phyloP scores from a whole-genome alignment of 1,139 yeast genomes.

The Saccharomyces pastorianus region DNA sequence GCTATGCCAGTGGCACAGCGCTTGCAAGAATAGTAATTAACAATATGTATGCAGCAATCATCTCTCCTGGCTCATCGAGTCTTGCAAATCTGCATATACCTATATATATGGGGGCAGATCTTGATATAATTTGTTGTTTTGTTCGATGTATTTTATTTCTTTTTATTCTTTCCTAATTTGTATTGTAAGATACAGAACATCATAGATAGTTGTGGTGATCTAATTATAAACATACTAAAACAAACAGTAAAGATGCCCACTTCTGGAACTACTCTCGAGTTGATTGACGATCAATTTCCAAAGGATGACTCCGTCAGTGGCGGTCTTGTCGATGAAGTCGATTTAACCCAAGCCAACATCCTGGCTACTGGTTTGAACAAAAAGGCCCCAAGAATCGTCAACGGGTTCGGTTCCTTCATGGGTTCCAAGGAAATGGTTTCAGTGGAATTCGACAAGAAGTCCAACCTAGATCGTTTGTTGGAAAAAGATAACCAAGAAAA shows the following conservation, averaged over 20 bases:
- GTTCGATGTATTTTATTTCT: background rate
- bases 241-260: background rate
- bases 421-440: conserved; percentile 66
- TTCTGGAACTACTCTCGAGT: background rate
- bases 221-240: background rate
- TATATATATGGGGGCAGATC: background rate
- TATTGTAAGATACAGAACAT: background rate
- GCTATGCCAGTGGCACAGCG: background rate
- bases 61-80: background rate
- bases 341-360: conserved; percentile 68
- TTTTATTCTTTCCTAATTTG: background rate
- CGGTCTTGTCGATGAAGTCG: conserved; percentile 36
- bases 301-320: background rate
- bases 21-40: background rate
- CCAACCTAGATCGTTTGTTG: background rate
- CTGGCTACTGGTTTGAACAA: conserved; percentile 84
- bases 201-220: background rate
- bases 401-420: conserved; percentile 72
- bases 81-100: background rate
- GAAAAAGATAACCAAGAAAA: background rate
- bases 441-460: conserved; percentile 48
- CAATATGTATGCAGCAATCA: background rate
- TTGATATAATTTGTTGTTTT: background rate
- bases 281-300: background rate
- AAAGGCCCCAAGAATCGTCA: conserved; percentile 59